A percentile compares a stretch with the other conserved stretches of the same genome.
Conservation (phyloP, 192 early-diverging fungal species). For the Backusella westeae region DNA sequence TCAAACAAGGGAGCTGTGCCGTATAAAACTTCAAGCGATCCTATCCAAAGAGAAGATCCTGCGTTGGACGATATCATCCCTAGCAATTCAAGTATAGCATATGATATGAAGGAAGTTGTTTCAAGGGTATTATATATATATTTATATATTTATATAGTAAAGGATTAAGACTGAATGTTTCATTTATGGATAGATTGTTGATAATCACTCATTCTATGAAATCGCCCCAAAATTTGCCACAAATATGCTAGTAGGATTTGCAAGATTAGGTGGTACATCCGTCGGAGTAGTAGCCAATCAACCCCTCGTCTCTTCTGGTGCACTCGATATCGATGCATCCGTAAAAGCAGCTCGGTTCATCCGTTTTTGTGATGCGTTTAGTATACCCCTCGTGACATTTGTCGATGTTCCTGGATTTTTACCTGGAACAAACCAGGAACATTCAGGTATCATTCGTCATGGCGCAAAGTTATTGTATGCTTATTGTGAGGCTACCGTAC, state of each 20-base stretch:
- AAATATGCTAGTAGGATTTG: conserved; percentile 92
- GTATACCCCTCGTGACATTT: conserved; percentile 89
- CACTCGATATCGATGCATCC: conserved; percentile 92
- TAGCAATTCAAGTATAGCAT: conserved; percentile 84
- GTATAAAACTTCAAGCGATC: conserved; percentile 61
- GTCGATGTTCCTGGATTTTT: conserved; percentile 98
- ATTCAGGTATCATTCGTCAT: conserved; percentile 93
- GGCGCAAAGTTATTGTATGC: conserved; percentile 97
- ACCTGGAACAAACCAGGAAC: conserved; percentile 92
- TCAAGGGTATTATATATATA: conserved; percentile 21
- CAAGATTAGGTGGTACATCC: conserved; percentile 78
- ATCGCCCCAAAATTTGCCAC: conserved; percentile 88
- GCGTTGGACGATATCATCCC: conserved; percentile 90
- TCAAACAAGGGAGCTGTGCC: conserved; percentile 76
- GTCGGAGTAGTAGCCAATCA: conserved; percentile 94
- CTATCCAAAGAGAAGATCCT: conserved; percentile 63
- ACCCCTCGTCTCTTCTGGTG: conserved; percentile 92
- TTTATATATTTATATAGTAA: background rate
- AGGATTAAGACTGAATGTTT: background rate
- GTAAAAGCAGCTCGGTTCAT: conserved; percentile 97
- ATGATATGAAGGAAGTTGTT: conserved; percentile 93
- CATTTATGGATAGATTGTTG: conserved; percentile 60
- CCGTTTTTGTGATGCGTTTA: conserved; percentile 95
- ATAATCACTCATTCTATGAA: conserved; percentile 88
- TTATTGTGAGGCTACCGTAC: conserved; percentile 95